Evolutionary conservation across 1,284 basidiomycete genomes (phyloP).

Genomic region (Xanthoconium separans): DNA sequence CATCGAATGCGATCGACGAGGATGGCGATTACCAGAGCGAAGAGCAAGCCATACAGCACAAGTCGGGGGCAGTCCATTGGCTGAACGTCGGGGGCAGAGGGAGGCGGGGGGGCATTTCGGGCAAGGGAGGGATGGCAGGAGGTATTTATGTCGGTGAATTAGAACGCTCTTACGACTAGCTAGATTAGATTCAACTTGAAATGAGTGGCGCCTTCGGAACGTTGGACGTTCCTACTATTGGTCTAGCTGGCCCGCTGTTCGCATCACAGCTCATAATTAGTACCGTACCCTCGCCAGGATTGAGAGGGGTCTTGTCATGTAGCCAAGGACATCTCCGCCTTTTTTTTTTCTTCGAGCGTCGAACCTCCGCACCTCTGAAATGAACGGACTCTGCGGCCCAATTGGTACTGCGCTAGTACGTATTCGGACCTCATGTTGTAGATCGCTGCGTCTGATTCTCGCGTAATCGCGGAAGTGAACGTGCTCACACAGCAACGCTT

Average conservation of each 20-base stretch:
- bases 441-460: slow-evolving; percentile 22
- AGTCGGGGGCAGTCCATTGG: slow-evolving; percentile 27
- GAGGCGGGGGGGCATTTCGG: slow-evolving; percentile 31
- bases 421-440: slow-evolving; percentile 27
- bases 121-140: slow-evolving; percentile 16
- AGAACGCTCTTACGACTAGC: slow-evolving; percentile 18
- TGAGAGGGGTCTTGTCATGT: slow-evolving; percentile 17
- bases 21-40: slow-evolving; percentile 13
- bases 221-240: too few species aligned
- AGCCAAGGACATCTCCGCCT: slow-evolving; percentile 29
- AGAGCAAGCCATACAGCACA: slow-evolving; percentile 22
- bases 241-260: background rate
- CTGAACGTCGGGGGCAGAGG: slow-evolving; percentile 18
- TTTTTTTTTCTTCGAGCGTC: slow-evolving; percentile 28
- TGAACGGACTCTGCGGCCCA: slow-evolving; percentile 28
- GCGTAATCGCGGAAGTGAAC: slow-evolving; percentile 34
- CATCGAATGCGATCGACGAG: slow-evolving; percentile 21
- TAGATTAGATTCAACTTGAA: slow-evolving; percentile 35
- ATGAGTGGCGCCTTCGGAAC: slow-evolving; percentile 5
- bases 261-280: background rate
- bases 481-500: slow-evolving; percentile 2
- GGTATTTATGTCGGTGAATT: slow-evolving; percentile 35
- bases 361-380: slow-evolving; percentile 29
- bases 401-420: slow-evolving; percentile 20
- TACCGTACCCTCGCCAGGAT: too few species aligned